Base-by-base conservation (phyloP, 2,329 filamentous ascomycete genomes). In the Aspergillus tanneri region DNA sequence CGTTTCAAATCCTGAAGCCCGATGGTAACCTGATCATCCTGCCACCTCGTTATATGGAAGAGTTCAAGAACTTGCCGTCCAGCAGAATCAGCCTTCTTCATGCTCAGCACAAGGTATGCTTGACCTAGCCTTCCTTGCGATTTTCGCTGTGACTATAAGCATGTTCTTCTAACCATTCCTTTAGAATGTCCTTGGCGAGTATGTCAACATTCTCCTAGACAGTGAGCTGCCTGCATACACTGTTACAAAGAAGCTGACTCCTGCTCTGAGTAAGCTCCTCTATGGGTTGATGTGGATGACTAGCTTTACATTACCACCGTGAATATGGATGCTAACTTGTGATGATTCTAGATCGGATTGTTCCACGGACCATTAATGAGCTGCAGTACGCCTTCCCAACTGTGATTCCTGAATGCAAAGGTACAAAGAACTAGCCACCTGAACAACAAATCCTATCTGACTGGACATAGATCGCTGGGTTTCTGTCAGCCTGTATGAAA, bases 11-110 rank as follows among this genome's bases (percentile, higher is more conserved):
- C 21, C 53, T 63, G 19, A 65, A 63, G 12, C 49, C 58, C 2
- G 63, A 67, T 44, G 59, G 59, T 8, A 62, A 66, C 44, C 28
- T 66, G 21, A 49, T 64, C 7, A 54, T 66, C 3, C 43, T 67
- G 36, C 63, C 64, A 10, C 41, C 47, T 4, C 62, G 54, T 16
- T 67, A 66, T 39, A 48, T 61, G 4, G 39, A 57, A 23, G 61
- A 65, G 34, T 40, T 67, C 6, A 56, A 53, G 21, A 44, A 52
- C 14, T 8, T 61, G 4, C 47, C 54, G 12, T 40, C 52, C 5
- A 53, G 51, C 1, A 50, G 45, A 9, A 19, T 65, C n/a, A 65
- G 58, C 35, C 55, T 59, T 12, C n/a, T 65, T 22, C 56, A 64
- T 49, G 60, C 63, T 4, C 58, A 64, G 38, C 64, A 55, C 38